Base-by-base conservation (phyloP, 2,329 filamentous ascomycete species). In the Xylaria multiplex region DNA sequence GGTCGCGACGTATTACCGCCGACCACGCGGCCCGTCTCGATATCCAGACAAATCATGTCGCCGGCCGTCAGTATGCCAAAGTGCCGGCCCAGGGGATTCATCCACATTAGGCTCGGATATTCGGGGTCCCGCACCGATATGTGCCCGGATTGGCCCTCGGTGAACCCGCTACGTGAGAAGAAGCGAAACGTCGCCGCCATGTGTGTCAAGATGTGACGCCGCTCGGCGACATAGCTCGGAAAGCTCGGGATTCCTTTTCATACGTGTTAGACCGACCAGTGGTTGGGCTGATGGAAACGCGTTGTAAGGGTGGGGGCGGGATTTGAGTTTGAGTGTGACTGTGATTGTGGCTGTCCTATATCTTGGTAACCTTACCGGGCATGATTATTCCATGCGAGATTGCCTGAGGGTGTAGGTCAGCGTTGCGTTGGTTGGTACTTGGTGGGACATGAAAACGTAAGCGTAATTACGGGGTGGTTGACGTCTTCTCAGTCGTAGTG, bases 181-280 rank as follows among this genome's bases (percentile, higher is more conserved):
- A 90, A 84, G 32, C 90, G 87, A 77, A 92, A 92, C 3, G 88
- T 88, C 3, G 86, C 85, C 3, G 89, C 88, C 83, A 90, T 90
- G 77, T 91, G 89, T 32, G 86, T 80, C 9, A 90, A 81, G 64
- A 88, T 87, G 81, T 90, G 90, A 72, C 83, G 82, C 22, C 90
- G 86, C 64, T 91, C 78, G 46, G 75, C 77, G 6, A 73, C 74
- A 63, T 76, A 80, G 40, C 72, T 77, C 24, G 76, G 73, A 69
- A 83, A 84, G 1, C 73, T 77, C 6, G 82, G 82, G 56, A 84
- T 82, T 43, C 79, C 82, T 80, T 70, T 70, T 59, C 19, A 43
- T 32, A 32, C n/a, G 45, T 46, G 46, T 58, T 42, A 53, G 61
- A 19, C 19, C 30, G 8, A 24, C 54, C 9, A 27, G 24, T 32